Percentiles rank a stretch among this genome's conserved stretches.
Conservation (phyloP, 2,329 filamentous ascomycete genomes). For the Golovinomyces cichoracearum region DNA sequence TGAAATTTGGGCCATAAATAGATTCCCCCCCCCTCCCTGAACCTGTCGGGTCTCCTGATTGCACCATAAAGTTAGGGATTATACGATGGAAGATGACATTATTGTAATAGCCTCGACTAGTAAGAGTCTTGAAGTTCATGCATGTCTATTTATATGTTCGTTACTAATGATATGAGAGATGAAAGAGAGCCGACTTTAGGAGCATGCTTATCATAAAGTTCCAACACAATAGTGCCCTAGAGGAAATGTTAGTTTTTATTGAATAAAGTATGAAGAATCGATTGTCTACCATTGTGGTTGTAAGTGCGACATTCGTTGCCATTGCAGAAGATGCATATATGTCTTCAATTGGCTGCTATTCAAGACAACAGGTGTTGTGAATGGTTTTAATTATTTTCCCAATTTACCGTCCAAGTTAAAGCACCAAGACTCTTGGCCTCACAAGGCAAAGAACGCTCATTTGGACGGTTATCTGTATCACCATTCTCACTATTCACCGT, state of each 20-base stretch:
- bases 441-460: too few species aligned
- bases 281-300: slow-evolving; percentile 52
- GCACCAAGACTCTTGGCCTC: too few species aligned
- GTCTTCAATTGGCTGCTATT: too few species aligned
- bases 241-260: background rate
- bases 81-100: slow-evolving; percentile 71
- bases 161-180: background rate
- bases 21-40: slow-evolving; percentile 70
- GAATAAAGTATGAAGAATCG: too few species aligned
- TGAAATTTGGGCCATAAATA: slow-evolving; percentile 85
- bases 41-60: slow-evolving; percentile 80
- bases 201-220: slow-evolving; percentile 75
- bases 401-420: too few species aligned
- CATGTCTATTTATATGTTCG: slow-evolving; percentile 30
- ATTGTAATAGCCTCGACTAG: slow-evolving; percentile 68
- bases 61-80: slow-evolving; percentile 89
- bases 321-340: slow-evolving; percentile 26
- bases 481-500: too few species aligned
- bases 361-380: too few species aligned
- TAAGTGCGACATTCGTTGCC: slow-evolving; percentile 54
- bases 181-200: slow-evolving; percentile 27
- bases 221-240: slow-evolving; percentile 59
- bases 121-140: slow-evolving; percentile 64
- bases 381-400: too few species aligned
- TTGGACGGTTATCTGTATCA: too few species aligned